Evolutionary conservation across 768 basidiomycete genomes (phyloP), one percentile per base, ranked within the genome.

Genomic region (Gloeostereum incarnatum): DNA sequence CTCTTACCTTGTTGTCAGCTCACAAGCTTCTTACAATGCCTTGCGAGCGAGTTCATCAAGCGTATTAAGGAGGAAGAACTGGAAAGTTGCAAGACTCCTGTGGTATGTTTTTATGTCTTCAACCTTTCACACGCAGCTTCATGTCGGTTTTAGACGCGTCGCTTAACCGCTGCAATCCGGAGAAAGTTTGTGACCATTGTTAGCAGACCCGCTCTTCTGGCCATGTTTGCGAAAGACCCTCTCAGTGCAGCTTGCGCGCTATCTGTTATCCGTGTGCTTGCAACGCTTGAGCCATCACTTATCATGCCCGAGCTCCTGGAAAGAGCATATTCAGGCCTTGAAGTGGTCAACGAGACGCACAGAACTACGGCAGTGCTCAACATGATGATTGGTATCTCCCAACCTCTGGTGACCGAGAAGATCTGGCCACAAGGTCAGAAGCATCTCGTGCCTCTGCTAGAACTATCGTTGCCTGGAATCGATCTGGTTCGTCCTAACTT

Each of bases 271-370:
- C 82, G 83, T 43, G 69, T 71, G 20, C 65, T 97, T 61, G 78
- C 86, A 1, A 63, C 83, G 39, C 66, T 90, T 5, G 91, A 96
- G 50, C 89, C 94, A 0, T 65, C 69, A 13, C 61, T 94, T 23
- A 72, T 97, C 48, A 84, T 98, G 79, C 92, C 92, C 2, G 81
- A 90, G 29, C 65, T 97, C 9, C 68, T 98, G 17, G 93, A 96
- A 50, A 76, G 92, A 21, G 89, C 90, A 1, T 91, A 94, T 45
- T 73, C 84, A 25, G 91, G 91, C 0, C 64, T 98, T n/a, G 91
- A 96, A 54, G 80, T 82, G 8, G 74, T 97, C 13, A 92, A 93
- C 46, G 93, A 97, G 67, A 98, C 94, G 0, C 90, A 96, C 55
- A 68, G 93, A 27, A 96, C 93, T 3, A 91, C 90, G 2, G 87